These are phyloP conservation scores for Crithidia sp. DNA, from an alignment of 208 protist species.

Conservation along the genomic window DNA sequence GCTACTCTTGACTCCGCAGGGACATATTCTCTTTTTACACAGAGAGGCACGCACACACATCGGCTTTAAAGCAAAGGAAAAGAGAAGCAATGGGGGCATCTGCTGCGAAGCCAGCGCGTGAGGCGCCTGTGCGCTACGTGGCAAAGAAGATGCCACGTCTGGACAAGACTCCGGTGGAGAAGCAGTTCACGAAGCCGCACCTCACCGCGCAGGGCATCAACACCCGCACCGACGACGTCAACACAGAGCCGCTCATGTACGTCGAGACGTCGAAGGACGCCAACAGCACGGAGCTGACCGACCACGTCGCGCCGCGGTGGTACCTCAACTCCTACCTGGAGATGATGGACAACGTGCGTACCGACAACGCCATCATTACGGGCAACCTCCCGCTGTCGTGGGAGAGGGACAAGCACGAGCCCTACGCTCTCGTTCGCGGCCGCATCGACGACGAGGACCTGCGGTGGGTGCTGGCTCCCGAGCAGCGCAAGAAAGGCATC, in stretches of 20 bases:
- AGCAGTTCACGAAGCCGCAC: conserved; percentile 84
- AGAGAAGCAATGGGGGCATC: conserved; percentile 48
- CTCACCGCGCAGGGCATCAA: conserved; percentile 84
- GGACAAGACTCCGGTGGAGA: conserved; percentile 74
- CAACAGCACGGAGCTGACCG: conserved; percentile 79
- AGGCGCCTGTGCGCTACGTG: conserved; percentile 82
- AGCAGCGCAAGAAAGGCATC: conserved; percentile 66
- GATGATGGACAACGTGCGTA: conserved; percentile 79
- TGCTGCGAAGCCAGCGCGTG: conserved; percentile 50
- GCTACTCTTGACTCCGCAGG: too few species aligned
- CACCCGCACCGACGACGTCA: conserved; percentile 79
- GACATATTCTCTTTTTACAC: background rate
- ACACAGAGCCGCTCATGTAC: conserved; percentile 88
- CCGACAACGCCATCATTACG: conserved; percentile 69
- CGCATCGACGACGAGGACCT: conserved; percentile 89
- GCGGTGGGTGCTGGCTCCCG: conserved; percentile 65
- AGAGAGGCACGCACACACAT: background rate
- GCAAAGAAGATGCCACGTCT: conserved; percentile 77
- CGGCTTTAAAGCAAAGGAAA: background rate
- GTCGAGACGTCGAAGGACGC: conserved; percentile 87
- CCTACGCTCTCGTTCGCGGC: conserved; percentile 80
- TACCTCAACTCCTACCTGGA: conserved; percentile 90
- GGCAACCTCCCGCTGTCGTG: conserved; percentile 83
- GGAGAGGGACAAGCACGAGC: conserved; percentile 85
- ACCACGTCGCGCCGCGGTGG: conserved; percentile 79